Evolutionary conservation across 495 filamentous ascomycete genomes (phyloP), one percentile per base, ranked within the genome.

Genomic region (Aspergillus wentii): DNA sequence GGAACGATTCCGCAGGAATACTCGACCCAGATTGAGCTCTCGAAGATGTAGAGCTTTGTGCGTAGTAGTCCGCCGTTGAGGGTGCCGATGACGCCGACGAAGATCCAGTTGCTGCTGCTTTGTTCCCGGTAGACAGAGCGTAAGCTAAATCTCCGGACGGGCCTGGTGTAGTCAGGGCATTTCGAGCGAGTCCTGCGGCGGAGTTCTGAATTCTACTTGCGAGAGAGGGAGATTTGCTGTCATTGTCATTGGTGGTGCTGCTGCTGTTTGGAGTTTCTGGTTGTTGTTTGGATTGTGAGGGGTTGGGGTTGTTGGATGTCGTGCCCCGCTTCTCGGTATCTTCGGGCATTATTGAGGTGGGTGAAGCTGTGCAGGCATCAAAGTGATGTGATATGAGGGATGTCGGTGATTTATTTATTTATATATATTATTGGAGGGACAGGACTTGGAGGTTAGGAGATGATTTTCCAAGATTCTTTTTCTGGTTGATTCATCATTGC

Each of bases 161-260:
- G 13, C 38, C 17, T 1, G 52, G 37, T 8, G 44, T 33, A 20
- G 54, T 48, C 40, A 67, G 48, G 4, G 54, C 56, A 43, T 59
- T 58, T 38, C 51, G 51, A 8, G 63, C 62, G 23, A 69, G 54
- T 0, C 45, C 44, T 4, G 59, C 37, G 0, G 66, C 66, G 14
- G 66, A 71, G 36, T 35, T 48, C 35, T 71, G 64, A 43, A 71
- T 56, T 33, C 64, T 59, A 35, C 31, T 33, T 43, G 59, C 51
- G 8, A 68, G 55, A 5, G 65, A 62, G 19, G 41, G 43, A 19
- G 43, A 3, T 35, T 15, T 37, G 19, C 15, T 9, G n/a, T 31
- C 40, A 38, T 35, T 39, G 6, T 30, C 3, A 10, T 21, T 20
- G 30, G 30, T 26, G 39, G 37, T 33, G 22, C 16, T 35, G 20